Evolutionary conservation across 176 grass and related monocot genomes (phyloP).

Genomic region (Leersia perrieri): DNA sequence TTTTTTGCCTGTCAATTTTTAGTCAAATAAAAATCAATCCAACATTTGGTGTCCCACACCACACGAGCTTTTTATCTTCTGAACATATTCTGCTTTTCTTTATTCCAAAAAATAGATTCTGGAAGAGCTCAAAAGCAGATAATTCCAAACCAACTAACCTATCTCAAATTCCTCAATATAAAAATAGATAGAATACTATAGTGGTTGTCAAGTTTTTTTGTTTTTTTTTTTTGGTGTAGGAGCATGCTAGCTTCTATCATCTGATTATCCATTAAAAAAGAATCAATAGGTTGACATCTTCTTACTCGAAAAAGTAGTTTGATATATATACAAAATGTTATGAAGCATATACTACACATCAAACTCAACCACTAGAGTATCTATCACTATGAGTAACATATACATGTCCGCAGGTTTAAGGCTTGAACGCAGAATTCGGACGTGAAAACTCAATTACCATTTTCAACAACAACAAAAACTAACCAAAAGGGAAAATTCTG

Average conservation of each 20-base stretch:
- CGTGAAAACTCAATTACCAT: no score
- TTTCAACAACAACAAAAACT: no score
- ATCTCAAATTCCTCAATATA: neutral
- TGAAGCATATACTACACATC: neutral
- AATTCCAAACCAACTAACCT: conserved; percentile 9
- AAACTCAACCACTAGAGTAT: no score
- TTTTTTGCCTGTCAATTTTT: neutral
- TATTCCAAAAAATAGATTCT: neutral
- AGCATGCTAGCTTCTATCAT: neutral
- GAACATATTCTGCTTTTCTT: neutral
- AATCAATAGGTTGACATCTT: no score
- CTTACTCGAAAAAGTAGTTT: no score
- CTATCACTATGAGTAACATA: neutral
- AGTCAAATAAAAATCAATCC: neutral
- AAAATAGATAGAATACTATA: neutral
- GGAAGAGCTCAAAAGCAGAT: neutral
- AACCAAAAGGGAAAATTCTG: no score
- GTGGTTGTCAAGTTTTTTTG: neutral
- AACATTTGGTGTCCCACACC: neutral
- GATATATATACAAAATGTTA: no score
- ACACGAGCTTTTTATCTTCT: neutral
- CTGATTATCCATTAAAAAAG: no score
- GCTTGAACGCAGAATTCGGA: no score
- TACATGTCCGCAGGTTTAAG: no score
- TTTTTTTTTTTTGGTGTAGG: no score